Evolutionary conservation across 805 yeast species (phyloP).

Genomic region (Kuraishia cidri): DNA sequence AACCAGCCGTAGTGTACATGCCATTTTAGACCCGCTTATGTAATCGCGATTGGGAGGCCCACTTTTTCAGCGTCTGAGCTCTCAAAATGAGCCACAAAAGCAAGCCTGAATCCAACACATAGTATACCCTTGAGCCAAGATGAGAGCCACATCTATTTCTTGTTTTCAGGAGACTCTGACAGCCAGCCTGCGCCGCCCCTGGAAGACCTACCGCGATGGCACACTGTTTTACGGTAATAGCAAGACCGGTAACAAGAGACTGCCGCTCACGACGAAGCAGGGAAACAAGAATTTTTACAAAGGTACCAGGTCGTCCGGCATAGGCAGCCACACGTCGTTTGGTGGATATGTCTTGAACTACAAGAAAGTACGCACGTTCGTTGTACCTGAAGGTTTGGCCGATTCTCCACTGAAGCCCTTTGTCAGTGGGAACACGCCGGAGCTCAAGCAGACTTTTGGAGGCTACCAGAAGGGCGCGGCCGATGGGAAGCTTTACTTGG

Average conservation of each 20-base stretch:
- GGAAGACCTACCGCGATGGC: conserved; percentile 83
- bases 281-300: conserved; percentile 93
- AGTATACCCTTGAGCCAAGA: too few species aligned
- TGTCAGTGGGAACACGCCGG: conserved; percentile 68
- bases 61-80: too few species aligned
- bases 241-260: conserved; percentile 77
- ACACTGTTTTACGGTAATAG: conserved; percentile 73
- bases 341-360: conserved; percentile 79
- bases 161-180: conserved; percentile 36
- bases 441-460: conserved; percentile 53
- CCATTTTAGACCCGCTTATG: too few species aligned
- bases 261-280: conserved; percentile 79
- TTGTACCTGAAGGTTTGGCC: conserved; percentile 46
- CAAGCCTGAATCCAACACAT: too few species aligned
- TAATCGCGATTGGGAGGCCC: too few species aligned
- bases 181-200: conserved; percentile 64
- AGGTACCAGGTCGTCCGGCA: conserved; percentile 94
- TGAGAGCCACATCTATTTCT: conserved; percentile 41
- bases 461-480: conserved; percentile 68
- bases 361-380: conserved; percentile 84
- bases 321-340: conserved; percentile 67
- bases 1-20: too few species aligned
- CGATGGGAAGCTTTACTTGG: conserved; percentile 66
- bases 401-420: conserved; percentile 52
- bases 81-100: too few species aligned